Base-by-base conservation (phyloP, 164 flowering plant species). In the Vitis rupestris region DNA sequence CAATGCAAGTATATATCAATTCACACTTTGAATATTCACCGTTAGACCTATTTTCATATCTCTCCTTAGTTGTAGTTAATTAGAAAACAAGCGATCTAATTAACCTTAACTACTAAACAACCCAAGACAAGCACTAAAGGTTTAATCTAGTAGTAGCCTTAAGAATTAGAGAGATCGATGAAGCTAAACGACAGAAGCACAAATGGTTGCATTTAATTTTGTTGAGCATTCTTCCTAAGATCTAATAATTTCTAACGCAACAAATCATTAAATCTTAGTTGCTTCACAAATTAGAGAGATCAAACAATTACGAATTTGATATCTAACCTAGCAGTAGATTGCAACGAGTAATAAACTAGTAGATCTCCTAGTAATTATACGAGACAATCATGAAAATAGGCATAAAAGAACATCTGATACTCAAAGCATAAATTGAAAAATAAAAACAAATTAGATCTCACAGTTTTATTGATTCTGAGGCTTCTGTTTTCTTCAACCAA, bases 391-490 rank as follows among this genome's bases (percentile, higher is more conserved):
- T 61, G 64, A 61, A 61, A 61, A 29, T 61, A 61, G 50, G 50
- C 53, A 55, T 3, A 55, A 10, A 55, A 55, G 23, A 55, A 55
- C 58, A 55, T 55, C 23, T n/a, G 15, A 63, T 47, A 48, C 29
- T 47, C 53, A 16, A 63, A 63, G 53, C 52, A 16, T 47, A 63
- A 63, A 63, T 63, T 63, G 31, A 63, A 47, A 14, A 63, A 7
- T 47, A 63, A 63, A 55, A 63, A 63, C 23, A 63, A 63, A 63
- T 63, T 63, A 63, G 52, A 63, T 63, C 52, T 63, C 65, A 63
- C 15, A 63, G 65, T 63, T 63, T 47, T 63, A 16, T 48, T 48
- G 65, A 63, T 63, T 63, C 14, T 29, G 7, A 63, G 65, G 65
- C 65, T 63, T 63, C 0, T 1, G 53, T 63, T 63, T 63, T n/a